phyloP scores from a whole-genome alignment of 2,329 filamentous ascomycete genomes.

The Metarhizium robertsii region DNA sequence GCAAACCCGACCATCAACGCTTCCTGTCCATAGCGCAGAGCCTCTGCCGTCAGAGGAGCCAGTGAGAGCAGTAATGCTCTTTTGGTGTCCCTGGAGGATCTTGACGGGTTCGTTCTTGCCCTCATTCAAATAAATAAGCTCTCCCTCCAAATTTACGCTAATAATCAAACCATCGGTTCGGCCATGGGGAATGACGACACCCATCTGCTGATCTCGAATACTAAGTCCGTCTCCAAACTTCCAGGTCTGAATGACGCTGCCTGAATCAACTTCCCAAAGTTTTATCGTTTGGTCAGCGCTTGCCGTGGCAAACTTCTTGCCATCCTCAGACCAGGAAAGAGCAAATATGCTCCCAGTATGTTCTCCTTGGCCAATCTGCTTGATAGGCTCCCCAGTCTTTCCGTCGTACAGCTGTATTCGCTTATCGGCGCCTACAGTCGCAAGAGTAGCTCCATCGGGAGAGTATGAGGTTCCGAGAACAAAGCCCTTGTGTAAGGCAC shows the following conservation, averaged over 20 bases:
- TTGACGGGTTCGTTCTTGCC: constrained; percentile 59
- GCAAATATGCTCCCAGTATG: constrained; percentile 92
- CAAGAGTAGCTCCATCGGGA: constrained; percentile 71
- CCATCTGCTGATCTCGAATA: constrained; percentile 82
- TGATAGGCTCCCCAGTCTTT: constrained; percentile 79
- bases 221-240: constrained; percentile 70
- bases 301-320: constrained; percentile 77
- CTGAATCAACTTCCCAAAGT: constrained; percentile 82
- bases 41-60: constrained; percentile 37
- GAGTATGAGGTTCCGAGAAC: constrained; percentile 83
- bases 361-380: constrained; percentile 68
- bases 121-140: constrained; percentile 79
- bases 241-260: constrained; percentile 74
- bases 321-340: constrained; percentile 82
- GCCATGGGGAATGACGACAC: constrained; percentile 80
- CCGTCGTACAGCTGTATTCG: constrained; percentile 93
- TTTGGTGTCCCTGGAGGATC: constrained; percentile 80
- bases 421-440: constrained; percentile 87
- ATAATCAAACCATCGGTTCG: constrained; percentile 81
- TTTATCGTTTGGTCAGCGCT: constrained; percentile 93
- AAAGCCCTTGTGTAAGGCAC: constrained; percentile 76
- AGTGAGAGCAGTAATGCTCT: constrained; percentile 70
- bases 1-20: constrained; percentile 81
- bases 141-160: constrained; percentile 77
- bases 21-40: constrained; percentile 75